phyloP scores from a whole-genome alignment of 2,329 filamentous ascomycete species.

The Phyllosticta citriasiana region DNA sequence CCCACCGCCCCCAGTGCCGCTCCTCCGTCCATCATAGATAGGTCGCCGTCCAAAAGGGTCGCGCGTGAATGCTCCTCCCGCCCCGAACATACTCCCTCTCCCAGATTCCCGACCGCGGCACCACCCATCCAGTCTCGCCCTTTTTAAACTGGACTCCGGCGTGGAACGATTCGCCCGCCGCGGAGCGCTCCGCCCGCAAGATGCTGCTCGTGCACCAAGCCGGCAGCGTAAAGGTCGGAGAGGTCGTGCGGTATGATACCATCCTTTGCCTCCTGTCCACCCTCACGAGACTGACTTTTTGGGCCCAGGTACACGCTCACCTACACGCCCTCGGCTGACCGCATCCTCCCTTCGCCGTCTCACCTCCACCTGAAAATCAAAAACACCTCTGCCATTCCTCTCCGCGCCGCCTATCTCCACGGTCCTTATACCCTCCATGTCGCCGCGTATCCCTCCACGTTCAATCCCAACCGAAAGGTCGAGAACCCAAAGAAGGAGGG shows the following conservation, averaged over 20 bases:
- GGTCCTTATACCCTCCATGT: conserved; percentile 88
- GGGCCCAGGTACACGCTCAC: conserved; percentile 61
- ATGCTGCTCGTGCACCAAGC: conserved; percentile 91
- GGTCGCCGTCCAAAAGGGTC: not conserved
- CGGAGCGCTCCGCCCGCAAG: conserved; percentile 19
- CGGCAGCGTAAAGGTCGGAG: conserved; percentile 86
- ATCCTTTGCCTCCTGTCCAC: not conserved
- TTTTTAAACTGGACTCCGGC: conserved; percentile 24
- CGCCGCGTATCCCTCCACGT: conserved; percentile 72
- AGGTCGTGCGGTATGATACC: conserved; percentile 65
- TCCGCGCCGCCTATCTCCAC: conserved; percentile 92
- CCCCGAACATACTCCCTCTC: conserved; percentile 30
- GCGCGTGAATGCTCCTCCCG: conserved; percentile 29
- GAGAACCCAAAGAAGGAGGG: conserved; percentile 60
- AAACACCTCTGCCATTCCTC: conserved; percentile 80
- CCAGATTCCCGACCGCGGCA: conserved; percentile 25
- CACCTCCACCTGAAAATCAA: conserved; percentile 77
- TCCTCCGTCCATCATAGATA: not conserved
- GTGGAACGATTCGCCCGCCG: conserved; percentile 23
- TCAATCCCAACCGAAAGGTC: conserved; percentile 72
- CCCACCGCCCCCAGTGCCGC: conserved; percentile 3
- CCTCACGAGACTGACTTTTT: not conserved
- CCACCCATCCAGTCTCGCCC: conserved; percentile 20
- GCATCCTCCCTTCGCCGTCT: conserved; percentile 76
- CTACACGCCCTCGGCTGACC: conserved; percentile 81